Evolutionary conservation across 495 filamentous ascomycete genomes (phyloP).

Genomic region (Aspergillus nidulans): DNA sequence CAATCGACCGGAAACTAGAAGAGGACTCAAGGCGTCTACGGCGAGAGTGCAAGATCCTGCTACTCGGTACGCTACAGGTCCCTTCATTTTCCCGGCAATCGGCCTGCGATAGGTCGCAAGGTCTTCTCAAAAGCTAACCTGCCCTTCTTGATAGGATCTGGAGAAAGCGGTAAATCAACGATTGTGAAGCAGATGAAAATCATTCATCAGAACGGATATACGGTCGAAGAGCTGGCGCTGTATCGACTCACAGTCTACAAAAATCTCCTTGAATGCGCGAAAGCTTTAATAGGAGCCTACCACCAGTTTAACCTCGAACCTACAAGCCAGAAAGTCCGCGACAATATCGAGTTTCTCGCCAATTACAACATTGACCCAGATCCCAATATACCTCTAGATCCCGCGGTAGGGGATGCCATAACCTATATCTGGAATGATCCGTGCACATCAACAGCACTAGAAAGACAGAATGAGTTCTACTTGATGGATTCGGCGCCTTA

Average conservation of each 20-base stretch:
- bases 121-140: constrained; percentile 9
- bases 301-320: constrained; percentile 81
- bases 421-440: constrained; percentile 87
- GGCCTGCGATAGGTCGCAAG: not conserved
- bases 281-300: constrained; percentile 83
- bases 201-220: constrained; percentile 96
- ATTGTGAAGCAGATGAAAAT: constrained; percentile 99
- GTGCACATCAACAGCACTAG: constrained; percentile 77
- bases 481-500: constrained; percentile 99
- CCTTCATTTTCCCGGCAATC: not conserved
- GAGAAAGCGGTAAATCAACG: constrained; percentile 97
- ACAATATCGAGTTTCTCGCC: constrained; percentile 71
- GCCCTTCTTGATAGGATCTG: constrained; percentile 61
- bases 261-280: constrained; percentile 94
- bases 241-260: constrained; percentile 97
- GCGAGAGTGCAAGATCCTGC: constrained; percentile 96
- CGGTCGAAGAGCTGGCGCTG: constrained; percentile 80
- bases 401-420: constrained; percentile 75
- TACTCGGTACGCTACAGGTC: constrained; percentile 62
- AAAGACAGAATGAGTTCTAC: constrained; percentile 96
- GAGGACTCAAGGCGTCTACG: constrained; percentile 87
- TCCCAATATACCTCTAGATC: constrained; percentile 74
- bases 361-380: constrained; percentile 88
- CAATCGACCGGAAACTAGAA: constrained; percentile 86
- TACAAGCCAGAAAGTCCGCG: constrained; percentile 61